Base-by-base conservation (phyloP, 441 rosid genomes). In the Bocquillonia castaneifolia region DNA sequence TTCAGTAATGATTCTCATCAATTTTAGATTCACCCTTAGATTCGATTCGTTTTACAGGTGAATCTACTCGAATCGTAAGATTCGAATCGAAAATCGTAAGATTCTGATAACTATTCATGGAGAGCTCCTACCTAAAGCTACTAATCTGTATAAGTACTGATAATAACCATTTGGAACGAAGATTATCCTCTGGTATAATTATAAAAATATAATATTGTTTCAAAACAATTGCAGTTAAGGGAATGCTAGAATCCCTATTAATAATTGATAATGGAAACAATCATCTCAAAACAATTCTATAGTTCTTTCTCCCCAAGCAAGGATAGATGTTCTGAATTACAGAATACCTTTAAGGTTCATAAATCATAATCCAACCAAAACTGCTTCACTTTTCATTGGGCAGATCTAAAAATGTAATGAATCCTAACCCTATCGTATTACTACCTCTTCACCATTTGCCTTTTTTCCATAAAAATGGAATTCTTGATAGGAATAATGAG, bases 101-200 rank as follows among this genome's bases (percentile, higher is more conserved):
- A n/a, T n/a, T n/a, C n/a, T n/a, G n/a, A n/a, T n/a, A n/a, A n/a
- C n/a, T n/a, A n/a, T n/a, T n/a, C n/a, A n/a, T n/a, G n/a, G n/a
- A n/a, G n/a, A n/a, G n/a, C n/a, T n/a, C n/a, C n/a, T n/a, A n/a
- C n/a, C n/a, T n/a, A n/a, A n/a, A n/a, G n/a, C n/a, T n/a, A n/a
- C n/a, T n/a, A n/a, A n/a, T n/a, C n/a, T n/a, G n/a, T n/a, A n/a
- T n/a, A n/a, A n/a, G n/a, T n/a, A n/a, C n/a, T n/a, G n/a, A n/a
- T n/a, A n/a, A n/a, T n/a, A n/a, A 7, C 23, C 1, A 18, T 52
- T 59, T 59, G 29, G 25, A 18, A 39, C 20, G 32, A 56, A 14
- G 29, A 67, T 32, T 42, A 68, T 48, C 58, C 37, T 58, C 44
- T 37, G 34, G 55, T 39, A 73, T 28, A 13, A 22, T 12, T 39